These are phyloP conservation scores for Fusarium sp. DNA, from an alignment of 2,329 filamentous ascomycete species.

Conservation along the genomic window DNA sequence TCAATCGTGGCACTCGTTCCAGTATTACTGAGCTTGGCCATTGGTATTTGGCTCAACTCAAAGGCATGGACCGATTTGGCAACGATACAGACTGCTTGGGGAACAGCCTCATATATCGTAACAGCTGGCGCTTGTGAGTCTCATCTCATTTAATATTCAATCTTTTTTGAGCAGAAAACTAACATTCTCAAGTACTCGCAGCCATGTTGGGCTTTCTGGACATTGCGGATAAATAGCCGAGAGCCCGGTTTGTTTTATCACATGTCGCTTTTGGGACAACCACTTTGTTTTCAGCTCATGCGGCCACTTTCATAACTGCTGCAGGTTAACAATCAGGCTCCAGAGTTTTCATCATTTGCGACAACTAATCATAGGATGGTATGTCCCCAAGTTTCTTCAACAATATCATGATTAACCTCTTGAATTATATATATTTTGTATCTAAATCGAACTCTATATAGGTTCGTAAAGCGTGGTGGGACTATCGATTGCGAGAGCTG, in stretches of 20 bases:
- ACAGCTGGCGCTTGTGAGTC: neutral
- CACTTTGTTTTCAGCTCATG: neutral
- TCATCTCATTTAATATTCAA: no score
- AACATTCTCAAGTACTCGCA: neutral
- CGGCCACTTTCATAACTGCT: neutral
- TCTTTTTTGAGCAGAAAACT: neutral
- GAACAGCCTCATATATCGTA: neutral
- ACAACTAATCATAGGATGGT: fast-evolving
- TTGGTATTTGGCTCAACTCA: neutral
- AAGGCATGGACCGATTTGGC: neutral
- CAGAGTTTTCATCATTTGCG: fast-evolving
- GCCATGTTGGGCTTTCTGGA: neutral
- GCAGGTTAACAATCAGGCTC: neutral
- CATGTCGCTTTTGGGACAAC: neutral
- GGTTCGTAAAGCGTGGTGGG: no score
- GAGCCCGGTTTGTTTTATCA: neutral
- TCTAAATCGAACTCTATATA: no score
- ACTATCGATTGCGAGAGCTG: no score
- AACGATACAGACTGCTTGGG: neutral
- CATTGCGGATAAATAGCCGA: neutral
- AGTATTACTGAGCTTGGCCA: neutral
- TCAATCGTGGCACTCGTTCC: neutral
- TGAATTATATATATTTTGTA: fast-evolving
- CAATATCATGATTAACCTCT: fast-evolving
- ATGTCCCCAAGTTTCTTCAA: no score